phyloP scores from a whole-genome alignment of 208 protist species.

The Leishmania braziliensis region DNA sequence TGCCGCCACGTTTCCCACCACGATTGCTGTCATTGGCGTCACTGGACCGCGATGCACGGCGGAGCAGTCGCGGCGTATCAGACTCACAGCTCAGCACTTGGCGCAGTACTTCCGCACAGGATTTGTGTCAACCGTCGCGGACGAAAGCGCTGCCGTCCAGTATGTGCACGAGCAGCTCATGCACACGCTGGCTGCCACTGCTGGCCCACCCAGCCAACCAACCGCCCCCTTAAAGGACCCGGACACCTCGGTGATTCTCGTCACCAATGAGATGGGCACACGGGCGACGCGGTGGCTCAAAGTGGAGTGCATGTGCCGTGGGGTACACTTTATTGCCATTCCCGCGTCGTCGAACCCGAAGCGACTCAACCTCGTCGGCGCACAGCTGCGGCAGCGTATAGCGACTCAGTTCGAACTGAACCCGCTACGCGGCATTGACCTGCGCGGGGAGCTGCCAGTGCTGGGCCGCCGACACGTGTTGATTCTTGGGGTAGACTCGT shows the following conservation, averaged over 20 bases:
- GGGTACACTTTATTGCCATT: constrained; percentile 61
- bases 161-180: constrained; percentile 61
- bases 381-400: constrained; percentile 50
- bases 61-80: constrained; percentile 45
- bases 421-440: constrained; percentile 69
- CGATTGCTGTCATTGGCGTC: constrained; percentile 63
- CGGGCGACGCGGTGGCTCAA: constrained; percentile 73
- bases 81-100: constrained; percentile 54
- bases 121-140: constrained; percentile 38
- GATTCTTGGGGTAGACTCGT: constrained; percentile 83
- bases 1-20: constrained; percentile 50
- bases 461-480: constrained; percentile 58
- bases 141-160: constrained; percentile 61
- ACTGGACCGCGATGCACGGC: constrained; percentile 41
- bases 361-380: constrained; percentile 38
- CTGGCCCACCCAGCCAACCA: background rate
- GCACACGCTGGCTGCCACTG: background rate
- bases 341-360: constrained; percentile 39
- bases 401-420: constrained; percentile 64
- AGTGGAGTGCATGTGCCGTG: constrained; percentile 82
- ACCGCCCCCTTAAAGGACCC: constrained; percentile 37
- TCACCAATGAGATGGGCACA: constrained; percentile 59
- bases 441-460: constrained; percentile 67
- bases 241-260: constrained; percentile 62
- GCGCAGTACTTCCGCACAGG: constrained; percentile 59